Base-by-base conservation (phyloP, 1,284 basidiomycete genomes). In the Omphalotus olearius region DNA sequence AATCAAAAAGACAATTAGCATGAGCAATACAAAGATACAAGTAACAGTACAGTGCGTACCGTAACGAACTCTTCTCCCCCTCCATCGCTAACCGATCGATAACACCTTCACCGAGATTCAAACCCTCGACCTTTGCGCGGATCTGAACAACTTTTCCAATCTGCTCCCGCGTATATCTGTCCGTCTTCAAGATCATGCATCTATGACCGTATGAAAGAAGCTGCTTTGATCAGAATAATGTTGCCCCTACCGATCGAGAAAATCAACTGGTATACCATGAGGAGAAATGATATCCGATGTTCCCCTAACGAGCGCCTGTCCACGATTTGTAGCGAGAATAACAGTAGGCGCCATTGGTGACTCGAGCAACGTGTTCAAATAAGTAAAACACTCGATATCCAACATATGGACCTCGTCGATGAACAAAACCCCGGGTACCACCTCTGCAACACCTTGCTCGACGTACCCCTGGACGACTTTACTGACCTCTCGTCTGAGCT, bases 381-480 rank as follows among this genome's bases (percentile, higher is more conserved):
- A 99, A 6, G 96, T 98, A 75, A 98, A 99, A 70, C 95, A 98
- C 69, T 99, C 97, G 66, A 98, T 95, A 69, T 99, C 96, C 58
- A 99, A 85, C 96, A 98, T 98, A 74, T 99, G 96, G 17, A 98
- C 94, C 82, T 99, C 97, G 68, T 99, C 97, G 59, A 99, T 97
- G 71, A 99, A 99, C 9, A 99, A 85, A 1, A 99, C 96, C 13
- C 96, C 96, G 6, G 96, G 96, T 1, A 99, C 91, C 26, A 99
- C 85, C 70, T 99, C 96, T 17, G 97, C 96, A 1, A 98, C 93
- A 30, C 96, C 96, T 67, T 98, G 94, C 66, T 98, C 94, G 36
- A 98, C 96, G 68, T 99, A 99, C 44, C 88, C 82, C 70, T 98
- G 91, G 33, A 99, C 97, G n/a, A 98, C 92, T 64, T 94, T 93